These are phyloP conservation scores for Aspergillus niger DNA, from an alignment of 2,329 filamentous ascomycete species.

Conservation along the genomic window DNA sequence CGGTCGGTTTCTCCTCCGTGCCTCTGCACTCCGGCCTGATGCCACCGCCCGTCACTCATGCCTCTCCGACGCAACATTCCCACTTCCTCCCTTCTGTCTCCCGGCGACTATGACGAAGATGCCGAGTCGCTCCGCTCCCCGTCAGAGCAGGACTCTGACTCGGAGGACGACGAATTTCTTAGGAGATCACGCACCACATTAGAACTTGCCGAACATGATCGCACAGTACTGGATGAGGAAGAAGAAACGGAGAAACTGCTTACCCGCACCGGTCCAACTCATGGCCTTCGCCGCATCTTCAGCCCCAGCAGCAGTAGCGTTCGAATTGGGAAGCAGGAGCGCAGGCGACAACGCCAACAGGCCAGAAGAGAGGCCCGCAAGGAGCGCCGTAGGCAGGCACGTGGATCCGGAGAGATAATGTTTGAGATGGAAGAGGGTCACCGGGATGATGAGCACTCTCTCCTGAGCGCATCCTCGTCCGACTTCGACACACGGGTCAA, in stretches of 20 bases:
- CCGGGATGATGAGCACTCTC: slow-evolving; percentile 42
- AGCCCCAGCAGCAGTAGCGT: slow-evolving; percentile 49
- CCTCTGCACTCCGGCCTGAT: slow-evolving; percentile 12
- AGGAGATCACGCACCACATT: slow-evolving; percentile 66
- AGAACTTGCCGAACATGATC: slow-evolving; percentile 70
- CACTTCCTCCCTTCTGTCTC: slow-evolving; percentile 60
- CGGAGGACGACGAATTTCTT: slow-evolving; percentile 71
- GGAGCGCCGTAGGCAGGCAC: slow-evolving; percentile 56
- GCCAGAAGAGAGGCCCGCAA: slow-evolving; percentile 41
- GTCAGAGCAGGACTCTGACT: slow-evolving; percentile 71
- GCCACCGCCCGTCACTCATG: slow-evolving; percentile 21
- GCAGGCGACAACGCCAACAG: slow-evolving; percentile 52
- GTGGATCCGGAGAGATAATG: slow-evolving; percentile 75
- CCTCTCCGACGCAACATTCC: slow-evolving; percentile 27
- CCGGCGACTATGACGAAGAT: slow-evolving; percentile 68
- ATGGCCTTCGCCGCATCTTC: slow-evolving; percentile 45
- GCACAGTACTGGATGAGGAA: slow-evolving; percentile 72
- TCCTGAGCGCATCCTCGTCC: slow-evolving; percentile 37
- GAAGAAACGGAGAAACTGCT: slow-evolving; percentile 59
- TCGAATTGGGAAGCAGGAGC: slow-evolving; percentile 55
- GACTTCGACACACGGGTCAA: slow-evolving; percentile 50
- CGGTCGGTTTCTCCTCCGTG: not conserved
- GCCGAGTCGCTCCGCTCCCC: slow-evolving; percentile 64
- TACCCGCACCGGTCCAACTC: slow-evolving; percentile 41
- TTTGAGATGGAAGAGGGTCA: slow-evolving; percentile 85